These are phyloP conservation scores for Lippia alba DNA, from an alignment of 305 asterid species.

Conservation along the genomic window DNA sequence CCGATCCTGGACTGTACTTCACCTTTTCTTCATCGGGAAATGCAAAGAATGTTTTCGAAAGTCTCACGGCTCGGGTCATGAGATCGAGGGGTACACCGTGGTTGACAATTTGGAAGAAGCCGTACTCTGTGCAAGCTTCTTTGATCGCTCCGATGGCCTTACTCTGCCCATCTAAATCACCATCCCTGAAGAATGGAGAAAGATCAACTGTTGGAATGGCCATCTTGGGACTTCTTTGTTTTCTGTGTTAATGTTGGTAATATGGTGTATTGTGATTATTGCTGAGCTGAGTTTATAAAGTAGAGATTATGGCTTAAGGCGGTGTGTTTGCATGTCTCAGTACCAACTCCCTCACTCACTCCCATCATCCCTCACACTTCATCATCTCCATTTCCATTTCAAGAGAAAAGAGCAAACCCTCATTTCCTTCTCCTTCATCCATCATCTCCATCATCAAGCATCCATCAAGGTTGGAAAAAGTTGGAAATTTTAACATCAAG, in stretches of 20 bases:
- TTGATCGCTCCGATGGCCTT: constrained; percentile 40
- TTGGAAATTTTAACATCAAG: too few species aligned
- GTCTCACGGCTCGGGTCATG: constrained; percentile 40
- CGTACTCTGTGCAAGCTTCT: constrained; percentile 55
- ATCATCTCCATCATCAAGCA: too few species aligned
- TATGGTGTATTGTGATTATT: neutral
- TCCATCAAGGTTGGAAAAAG: too few species aligned
- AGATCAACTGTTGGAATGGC: constrained; percentile 61
- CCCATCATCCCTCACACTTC: too few species aligned
- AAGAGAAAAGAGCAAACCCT: too few species aligned
- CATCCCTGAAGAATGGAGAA: constrained; percentile 49
- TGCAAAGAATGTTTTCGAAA: constrained; percentile 48
- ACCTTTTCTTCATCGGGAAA: constrained; percentile 55
- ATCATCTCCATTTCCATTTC: too few species aligned
- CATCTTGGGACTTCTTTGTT: constrained; percentile 1
- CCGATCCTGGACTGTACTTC: constrained; percentile 37
- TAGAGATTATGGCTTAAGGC: neutral
- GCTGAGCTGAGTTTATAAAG: neutral
- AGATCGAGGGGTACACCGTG: constrained; percentile 59
- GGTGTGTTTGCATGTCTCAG: neutral
- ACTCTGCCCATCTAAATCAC: constrained; percentile 43
- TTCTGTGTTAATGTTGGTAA: neutral
- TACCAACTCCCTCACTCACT: too few species aligned
- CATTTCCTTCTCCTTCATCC: too few species aligned
- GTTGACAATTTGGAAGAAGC: constrained; percentile 64